These are phyloP conservation scores for Cryptococcus sp. DNA, from an alignment of 1,284 basidiomycete species.

Conservation along the genomic window DNA sequence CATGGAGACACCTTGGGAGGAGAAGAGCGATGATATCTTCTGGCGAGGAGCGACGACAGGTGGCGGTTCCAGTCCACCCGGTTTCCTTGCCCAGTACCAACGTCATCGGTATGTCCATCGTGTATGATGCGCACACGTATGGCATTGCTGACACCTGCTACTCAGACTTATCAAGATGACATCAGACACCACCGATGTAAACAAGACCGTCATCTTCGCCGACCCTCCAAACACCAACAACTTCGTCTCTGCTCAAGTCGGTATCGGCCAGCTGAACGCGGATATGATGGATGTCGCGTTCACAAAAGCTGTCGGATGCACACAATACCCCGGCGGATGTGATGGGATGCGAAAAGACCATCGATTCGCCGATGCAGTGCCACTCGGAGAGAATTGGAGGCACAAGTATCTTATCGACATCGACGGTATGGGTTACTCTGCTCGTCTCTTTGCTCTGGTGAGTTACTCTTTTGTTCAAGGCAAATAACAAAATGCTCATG, in stretches of 20 bases:
- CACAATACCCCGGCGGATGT: conserved; percentile 77
- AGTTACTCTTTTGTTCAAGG: conserved; percentile 34
- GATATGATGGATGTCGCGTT: conserved; percentile 89
- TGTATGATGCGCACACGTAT: neutral
- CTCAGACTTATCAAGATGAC: conserved; percentile 75
- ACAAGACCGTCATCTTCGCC: conserved; percentile 72
- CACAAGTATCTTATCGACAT: conserved; percentile 90
- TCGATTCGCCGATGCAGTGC: conserved; percentile 73
- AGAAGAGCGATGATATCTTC: conserved; percentile 57
- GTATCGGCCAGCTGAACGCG: conserved; percentile 66
- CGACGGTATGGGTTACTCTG: conserved; percentile 94
- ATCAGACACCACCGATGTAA: conserved; percentile 61
- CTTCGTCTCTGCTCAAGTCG: conserved; percentile 63
- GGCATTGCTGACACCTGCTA: neutral
- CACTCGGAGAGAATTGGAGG: conserved; percentile 81
- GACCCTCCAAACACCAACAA: conserved; percentile 66
- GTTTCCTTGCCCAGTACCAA: conserved; percentile 80
- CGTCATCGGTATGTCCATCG: conserved; percentile 66
- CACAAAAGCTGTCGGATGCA: conserved; percentile 69
- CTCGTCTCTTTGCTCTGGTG: conserved; percentile 80
- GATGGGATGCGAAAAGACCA: conserved; percentile 67
- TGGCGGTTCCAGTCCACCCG: conserved; percentile 81
- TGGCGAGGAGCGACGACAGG: conserved; percentile 85
- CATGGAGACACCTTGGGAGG: conserved; percentile 73
- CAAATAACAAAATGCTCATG: conserved; percentile 3